Percentiles rank a stretch among this genome's conserved stretches.
Evolutionary conservation across 2,329 filamentous ascomycete species (phyloP).

Genomic region (Helotiales sp.): DNA sequence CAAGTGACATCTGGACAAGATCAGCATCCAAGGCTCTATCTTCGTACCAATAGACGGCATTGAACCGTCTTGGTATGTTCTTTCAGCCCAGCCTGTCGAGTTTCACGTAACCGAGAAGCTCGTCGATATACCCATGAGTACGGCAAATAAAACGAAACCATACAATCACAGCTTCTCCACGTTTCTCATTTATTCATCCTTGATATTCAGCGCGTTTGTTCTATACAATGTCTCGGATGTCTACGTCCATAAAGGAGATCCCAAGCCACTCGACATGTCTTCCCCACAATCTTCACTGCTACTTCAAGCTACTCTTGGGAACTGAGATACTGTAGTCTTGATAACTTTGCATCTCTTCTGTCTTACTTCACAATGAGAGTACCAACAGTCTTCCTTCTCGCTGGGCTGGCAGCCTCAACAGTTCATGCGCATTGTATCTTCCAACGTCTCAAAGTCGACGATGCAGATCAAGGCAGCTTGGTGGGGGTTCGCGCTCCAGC

Average conservation of each 20-base stretch:
- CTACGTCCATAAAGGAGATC: conserved; percentile 8
- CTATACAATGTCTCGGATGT: neutral
- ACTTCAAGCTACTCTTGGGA: neutral
- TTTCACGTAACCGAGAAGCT: conserved; percentile 7
- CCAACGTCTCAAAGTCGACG: conserved; percentile 49
- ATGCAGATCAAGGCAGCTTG: conserved; percentile 49
- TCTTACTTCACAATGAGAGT: conserved; percentile 1
- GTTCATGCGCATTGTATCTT: conserved; percentile 44
- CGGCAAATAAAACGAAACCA: conserved; percentile 6
- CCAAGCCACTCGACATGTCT: conserved; percentile 1
- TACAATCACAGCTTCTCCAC: conserved; percentile 1
- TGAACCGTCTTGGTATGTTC: neutral
- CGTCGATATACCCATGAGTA: conserved; percentile 6
- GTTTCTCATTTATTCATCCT: conserved; percentile 17
- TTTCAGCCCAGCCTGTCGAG: conserved; percentile 2
- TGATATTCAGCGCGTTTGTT: conserved; percentile 3
- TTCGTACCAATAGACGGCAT: neutral
- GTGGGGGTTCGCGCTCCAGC: conserved; percentile 49
- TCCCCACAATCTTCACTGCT: neutral
- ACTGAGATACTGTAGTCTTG: neutral
- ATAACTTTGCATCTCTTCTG: neutral
- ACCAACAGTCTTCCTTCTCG: conserved; percentile 9
- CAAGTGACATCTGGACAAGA: conserved; percentile 11
- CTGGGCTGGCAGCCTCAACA: conserved; percentile 8
- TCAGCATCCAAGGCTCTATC: neutral